Percentiles rank a stretch among this genome's conserved stretches.
phyloP scores from a whole-genome alignment of 2,329 filamentous ascomycete species.

The Cryphonectria japonica region DNA sequence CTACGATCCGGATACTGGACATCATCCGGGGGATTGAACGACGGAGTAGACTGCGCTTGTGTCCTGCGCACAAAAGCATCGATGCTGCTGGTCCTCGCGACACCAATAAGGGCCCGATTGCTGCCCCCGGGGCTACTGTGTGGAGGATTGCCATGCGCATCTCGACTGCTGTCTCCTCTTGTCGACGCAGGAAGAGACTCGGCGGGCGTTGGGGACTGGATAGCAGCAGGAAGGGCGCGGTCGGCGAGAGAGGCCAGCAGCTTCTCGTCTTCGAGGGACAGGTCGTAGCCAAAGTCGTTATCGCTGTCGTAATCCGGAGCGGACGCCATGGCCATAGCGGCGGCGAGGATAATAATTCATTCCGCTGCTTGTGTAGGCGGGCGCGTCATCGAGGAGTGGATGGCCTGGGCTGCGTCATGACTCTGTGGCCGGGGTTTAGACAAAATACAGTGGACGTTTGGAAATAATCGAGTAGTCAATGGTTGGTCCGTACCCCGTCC shows the following conservation, averaged over 20 bases:
- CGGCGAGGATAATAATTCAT: conserved; percentile 20
- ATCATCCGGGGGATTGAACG: conserved; percentile 32
- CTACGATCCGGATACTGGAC: conserved; percentile 58
- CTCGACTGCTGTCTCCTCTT: background rate
- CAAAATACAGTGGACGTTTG: conserved; percentile 1
- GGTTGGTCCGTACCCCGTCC: conserved; percentile 10
- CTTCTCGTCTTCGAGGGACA: conserved; percentile 52
- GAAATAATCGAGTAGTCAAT: conserved; percentile 3
- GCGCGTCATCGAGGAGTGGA: conserved; percentile 21
- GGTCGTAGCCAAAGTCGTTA: conserved; percentile 52
- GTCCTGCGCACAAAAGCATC: conserved; percentile 20
- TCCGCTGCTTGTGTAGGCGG: conserved; percentile 5
- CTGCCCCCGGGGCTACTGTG: conserved; percentile 11
- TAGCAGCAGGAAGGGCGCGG: background rate
- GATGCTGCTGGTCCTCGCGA: conserved; percentile 29
- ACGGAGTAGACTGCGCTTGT: conserved; percentile 21
- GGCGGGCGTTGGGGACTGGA: background rate
- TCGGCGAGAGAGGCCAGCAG: conserved; percentile 37
- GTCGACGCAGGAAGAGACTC: background rate
- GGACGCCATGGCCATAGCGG: conserved; percentile 31
- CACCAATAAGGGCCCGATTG: conserved; percentile 25
- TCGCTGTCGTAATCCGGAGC: conserved; percentile 39
- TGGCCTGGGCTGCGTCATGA: conserved; percentile 24
- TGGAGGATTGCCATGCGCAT: conserved; percentile 20
- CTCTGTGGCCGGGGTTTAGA: conserved; percentile 6